Base-by-base conservation (phyloP, 495 filamentous ascomycete genomes). In the Penicillium turbatum region DNA sequence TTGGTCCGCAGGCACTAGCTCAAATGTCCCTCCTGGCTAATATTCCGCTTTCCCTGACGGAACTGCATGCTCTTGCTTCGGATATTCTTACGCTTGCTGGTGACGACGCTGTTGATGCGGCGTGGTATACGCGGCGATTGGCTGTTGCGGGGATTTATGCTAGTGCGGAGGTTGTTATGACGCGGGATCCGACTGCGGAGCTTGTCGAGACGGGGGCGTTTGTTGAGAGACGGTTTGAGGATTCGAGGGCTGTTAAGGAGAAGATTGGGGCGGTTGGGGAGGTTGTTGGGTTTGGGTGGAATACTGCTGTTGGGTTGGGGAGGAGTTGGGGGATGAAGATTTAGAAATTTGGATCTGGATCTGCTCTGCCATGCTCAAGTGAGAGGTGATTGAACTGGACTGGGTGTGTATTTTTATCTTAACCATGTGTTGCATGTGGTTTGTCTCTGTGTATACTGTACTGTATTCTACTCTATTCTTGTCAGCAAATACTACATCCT, bases 71-170 rank as follows among this genome's bases (percentile, higher is more conserved):
- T 35, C 83, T 98, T 2, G 79, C 86, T 6, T 90, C 93, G 69
- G 93, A 98, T 71, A 92, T 98, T 27, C 84, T 86, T 67, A 87
- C 79, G 59, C 82, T 96, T 2, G 82, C 95, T 0, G 90, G 89
- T 37, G 95, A 97, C 66, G 72, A 72, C 5, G 81, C 82, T 12
- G 87, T 96, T 55, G 92, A 97, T 64, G 79, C 82, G 0, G 80
- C 79, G 10, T 97, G 93, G 93, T 98, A 97, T 66, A 88, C 90
- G 49, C 93, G 93, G 67, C 84, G 93, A 6, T 82, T 86, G 6
- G 82, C 82, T 1, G 74, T 97, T 5, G 81, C 86, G 3, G 77
- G 83, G 10, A 82, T 96, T 58, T 98, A 97, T 65, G 87, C 89
- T 21, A 86, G 84, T 35, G 82, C 86, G 26, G 93, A 98, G 69